Evolutionary conservation across 2,329 filamentous ascomycete species (phyloP).

Genomic region (Colletotrichum nymphaeae): DNA sequence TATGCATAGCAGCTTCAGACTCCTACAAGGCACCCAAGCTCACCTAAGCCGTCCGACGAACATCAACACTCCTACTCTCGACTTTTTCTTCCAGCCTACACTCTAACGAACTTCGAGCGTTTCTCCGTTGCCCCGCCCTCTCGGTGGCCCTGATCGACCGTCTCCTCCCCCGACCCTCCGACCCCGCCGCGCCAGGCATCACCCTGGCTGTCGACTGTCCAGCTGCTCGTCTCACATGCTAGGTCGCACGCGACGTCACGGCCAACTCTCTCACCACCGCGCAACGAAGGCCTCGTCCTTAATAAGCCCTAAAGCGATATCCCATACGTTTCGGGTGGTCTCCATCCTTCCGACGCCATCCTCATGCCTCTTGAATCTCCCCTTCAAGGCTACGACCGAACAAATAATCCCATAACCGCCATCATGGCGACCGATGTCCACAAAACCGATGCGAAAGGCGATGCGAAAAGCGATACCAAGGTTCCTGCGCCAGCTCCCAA

Average conservation of each 20-base stretch:
- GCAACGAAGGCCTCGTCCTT: not conserved
- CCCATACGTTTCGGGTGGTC: not conserved
- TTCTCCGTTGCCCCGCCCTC: not conserved
- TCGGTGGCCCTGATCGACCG: not conserved
- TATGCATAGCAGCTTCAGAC: not conserved
- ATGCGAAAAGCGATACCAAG: slow-evolving; percentile 27
- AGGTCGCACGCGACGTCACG: slow-evolving; percentile 30
- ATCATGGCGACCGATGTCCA: slow-evolving; percentile 51
- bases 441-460: slow-evolving; percentile 39
- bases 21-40: not conserved
- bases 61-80: not conserved
- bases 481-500: slow-evolving; percentile 37
- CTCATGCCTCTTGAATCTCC: not conserved
- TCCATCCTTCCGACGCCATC: not conserved
- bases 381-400: not conserved
- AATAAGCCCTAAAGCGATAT: not conserved
- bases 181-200: slow-evolving; percentile 29
- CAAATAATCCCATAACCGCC: slow-evolving; percentile 23
- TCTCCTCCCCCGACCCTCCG: not conserved
- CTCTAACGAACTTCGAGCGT: not conserved
- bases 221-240: slow-evolving; percentile 31
- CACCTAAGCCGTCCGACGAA: not conserved
- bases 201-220: slow-evolving; percentile 15
- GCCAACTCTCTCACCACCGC: not conserved
- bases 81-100: too few species aligned